Conservation (phyloP, 106 monocot genomes). For the Dioscorea alata region DNA sequence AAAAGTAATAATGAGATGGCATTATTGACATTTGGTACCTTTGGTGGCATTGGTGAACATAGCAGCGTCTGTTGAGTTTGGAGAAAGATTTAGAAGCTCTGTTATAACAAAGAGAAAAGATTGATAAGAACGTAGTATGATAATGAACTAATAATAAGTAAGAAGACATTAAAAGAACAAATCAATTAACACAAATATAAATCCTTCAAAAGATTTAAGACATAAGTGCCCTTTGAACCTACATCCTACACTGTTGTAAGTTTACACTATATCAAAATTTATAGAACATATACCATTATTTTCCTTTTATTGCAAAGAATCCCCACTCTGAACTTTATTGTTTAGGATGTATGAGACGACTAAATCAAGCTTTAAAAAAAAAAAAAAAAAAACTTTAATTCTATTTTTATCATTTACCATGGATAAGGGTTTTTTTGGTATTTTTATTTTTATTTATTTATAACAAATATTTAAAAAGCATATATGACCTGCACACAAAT, state of each 20-base stretch:
- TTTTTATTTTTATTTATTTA: too few relatives aligned
- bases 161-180: neutral
- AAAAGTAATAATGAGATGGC: too few relatives aligned
- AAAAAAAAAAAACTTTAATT: too few relatives aligned
- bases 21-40: too few relatives aligned
- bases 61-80: conserved; percentile 40
- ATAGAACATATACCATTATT: neutral
- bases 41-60: conserved; percentile 32
- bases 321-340: too few relatives aligned
- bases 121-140: neutral
- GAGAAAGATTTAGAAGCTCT: conserved; percentile 46
- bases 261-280: neutral
- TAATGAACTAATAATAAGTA: neutral
- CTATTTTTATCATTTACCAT: too few relatives aligned
- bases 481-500: too few relatives aligned
- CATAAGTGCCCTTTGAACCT: neutral
- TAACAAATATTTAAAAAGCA: too few relatives aligned
- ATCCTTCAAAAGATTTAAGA: neutral
- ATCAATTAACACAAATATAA: neutral
- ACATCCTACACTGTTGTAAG: neutral
- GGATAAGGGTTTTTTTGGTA: too few relatives aligned
- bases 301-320: too few relatives aligned
- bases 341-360: too few relatives aligned
- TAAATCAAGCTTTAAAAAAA: too few relatives aligned
- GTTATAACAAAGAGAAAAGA: conserved; percentile 1